Percentiles rank a stretch among this genome's conserved stretches.
Evolutionary conservation across 805 yeast species (phyloP).

Genomic region (Candida arabinofermentans): DNA sequence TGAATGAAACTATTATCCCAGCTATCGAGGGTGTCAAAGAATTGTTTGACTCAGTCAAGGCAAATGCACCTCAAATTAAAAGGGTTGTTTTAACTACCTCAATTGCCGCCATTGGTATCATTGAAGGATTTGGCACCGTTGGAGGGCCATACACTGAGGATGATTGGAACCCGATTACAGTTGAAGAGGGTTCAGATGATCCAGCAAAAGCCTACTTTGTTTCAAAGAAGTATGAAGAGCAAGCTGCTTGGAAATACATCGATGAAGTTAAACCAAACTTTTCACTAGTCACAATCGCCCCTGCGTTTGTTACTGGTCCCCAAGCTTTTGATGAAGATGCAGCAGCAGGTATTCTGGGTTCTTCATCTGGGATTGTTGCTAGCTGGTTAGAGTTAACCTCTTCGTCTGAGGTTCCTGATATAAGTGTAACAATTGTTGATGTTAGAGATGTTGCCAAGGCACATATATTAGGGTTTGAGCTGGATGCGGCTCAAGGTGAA

Average conservation of each 20-base stretch:
- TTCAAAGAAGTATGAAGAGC: conserved; percentile 54
- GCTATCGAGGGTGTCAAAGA: conserved; percentile 54
- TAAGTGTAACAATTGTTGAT: conserved; percentile 24
- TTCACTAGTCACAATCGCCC: conserved; percentile 37
- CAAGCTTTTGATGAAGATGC: conserved; percentile 39
- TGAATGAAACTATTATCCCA: conserved; percentile 47
- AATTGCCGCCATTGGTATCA: conserved; percentile 39
- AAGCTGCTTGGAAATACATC: conserved; percentile 51
- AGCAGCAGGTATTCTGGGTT: conserved; percentile 31
- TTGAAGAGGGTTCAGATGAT: conserved; percentile 21
- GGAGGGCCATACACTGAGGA: conserved; percentile 28
- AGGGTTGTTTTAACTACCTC: conserved; percentile 53
- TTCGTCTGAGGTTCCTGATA: not conserved
- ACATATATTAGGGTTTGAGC: conserved; percentile 38
- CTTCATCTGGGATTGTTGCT: conserved; percentile 35
- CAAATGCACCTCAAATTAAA: conserved; percentile 41
- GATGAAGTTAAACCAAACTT: conserved; percentile 36
- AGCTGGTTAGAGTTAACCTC: not conserved
- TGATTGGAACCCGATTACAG: conserved; percentile 35
- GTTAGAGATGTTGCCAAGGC: conserved; percentile 47
- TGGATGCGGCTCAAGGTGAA: not conserved
- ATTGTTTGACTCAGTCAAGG: conserved; percentile 40
- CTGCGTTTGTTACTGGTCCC: conserved; percentile 48
- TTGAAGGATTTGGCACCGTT: conserved; percentile 1
- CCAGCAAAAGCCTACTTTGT: conserved; percentile 35